phyloP scores from a whole-genome alignment of 2,329 filamentous ascomycete species.

The Fusarium stilboides region DNA sequence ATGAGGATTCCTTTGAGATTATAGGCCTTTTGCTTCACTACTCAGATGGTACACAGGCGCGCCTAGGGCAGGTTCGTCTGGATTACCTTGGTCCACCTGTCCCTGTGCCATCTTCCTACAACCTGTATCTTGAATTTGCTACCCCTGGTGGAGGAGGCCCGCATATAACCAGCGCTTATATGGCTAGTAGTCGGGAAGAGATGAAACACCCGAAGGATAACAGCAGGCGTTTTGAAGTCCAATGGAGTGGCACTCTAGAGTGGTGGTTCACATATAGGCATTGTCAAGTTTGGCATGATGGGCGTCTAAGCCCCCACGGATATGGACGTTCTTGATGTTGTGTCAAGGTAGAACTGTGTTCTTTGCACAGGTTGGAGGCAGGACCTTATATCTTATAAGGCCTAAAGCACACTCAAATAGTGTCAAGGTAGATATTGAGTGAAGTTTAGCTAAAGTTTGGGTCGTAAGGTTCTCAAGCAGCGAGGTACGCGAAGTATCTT shows the following conservation, averaged over 20 bases:
- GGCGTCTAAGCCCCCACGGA: not conserved
- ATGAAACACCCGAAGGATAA: no score
- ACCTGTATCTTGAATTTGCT: not conserved
- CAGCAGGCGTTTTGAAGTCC: not conserved
- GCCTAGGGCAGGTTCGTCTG: conserved; percentile 3
- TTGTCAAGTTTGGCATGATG: conserved; percentile 1
- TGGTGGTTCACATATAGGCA: conserved; percentile 14
- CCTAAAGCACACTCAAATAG: no score
- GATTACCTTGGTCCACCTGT: not conserved
- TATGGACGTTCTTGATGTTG: no score
- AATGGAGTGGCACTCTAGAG: conserved; percentile 5
- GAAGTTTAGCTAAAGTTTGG: no score
- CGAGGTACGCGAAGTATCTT: no score
- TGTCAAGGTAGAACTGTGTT: no score
- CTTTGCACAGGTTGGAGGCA: no score
- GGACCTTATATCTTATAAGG: no score
- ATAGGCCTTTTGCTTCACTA: conserved; percentile 5
- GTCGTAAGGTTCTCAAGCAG: no score
- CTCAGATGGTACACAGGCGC: not conserved
- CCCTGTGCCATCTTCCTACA: not conserved
- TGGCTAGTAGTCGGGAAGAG: not conserved
- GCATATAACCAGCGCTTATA: not conserved
- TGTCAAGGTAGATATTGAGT: no score
- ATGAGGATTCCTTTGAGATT: not conserved
- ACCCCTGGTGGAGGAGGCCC: not conserved